phyloP scores from a whole-genome alignment of 163 green algal species.

The Scenedesmus sp. region DNA sequence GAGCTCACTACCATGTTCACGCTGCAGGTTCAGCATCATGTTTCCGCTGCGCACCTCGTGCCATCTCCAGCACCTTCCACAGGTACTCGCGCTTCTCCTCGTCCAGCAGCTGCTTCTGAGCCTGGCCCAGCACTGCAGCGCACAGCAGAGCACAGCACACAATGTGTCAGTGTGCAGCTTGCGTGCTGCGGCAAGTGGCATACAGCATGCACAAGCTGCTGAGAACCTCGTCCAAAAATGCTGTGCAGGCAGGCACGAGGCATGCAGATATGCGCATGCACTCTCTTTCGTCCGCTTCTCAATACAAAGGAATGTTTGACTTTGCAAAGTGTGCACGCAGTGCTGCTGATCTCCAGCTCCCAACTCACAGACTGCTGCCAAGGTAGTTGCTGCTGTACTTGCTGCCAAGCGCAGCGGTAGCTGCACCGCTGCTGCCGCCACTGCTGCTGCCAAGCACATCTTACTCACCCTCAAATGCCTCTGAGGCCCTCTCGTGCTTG shows the following conservation, averaged over 20 bases:
- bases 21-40: neutral
- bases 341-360: no score
- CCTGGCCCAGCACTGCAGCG: constrained; percentile 81
- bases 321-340: no score
- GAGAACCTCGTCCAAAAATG: no score
- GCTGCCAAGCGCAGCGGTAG: neutral
- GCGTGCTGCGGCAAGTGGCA: no score
- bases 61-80: constrained; percentile 74
- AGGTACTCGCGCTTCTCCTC: constrained; percentile 80
- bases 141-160: neutral
- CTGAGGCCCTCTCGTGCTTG: constrained; percentile 88
- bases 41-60: constrained; percentile 66
- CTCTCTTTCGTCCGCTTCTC: no score
- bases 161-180: neutral
- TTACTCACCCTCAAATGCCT: constrained; percentile 88
- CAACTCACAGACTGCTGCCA: neutral
- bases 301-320: no score
- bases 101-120: constrained; percentile 84
- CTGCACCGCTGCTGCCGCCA: neutral
- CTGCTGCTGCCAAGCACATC: neutral
- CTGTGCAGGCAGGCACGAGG: no score
- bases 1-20: neutral
- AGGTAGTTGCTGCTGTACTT: neutral
- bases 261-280: no score
- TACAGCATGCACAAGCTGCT: no score